Evolutionary conservation across 1,139 yeast genomes (phyloP), one percentile per base, ranked within the genome.

Genomic region (Wickerhamomyces sp.): DNA sequence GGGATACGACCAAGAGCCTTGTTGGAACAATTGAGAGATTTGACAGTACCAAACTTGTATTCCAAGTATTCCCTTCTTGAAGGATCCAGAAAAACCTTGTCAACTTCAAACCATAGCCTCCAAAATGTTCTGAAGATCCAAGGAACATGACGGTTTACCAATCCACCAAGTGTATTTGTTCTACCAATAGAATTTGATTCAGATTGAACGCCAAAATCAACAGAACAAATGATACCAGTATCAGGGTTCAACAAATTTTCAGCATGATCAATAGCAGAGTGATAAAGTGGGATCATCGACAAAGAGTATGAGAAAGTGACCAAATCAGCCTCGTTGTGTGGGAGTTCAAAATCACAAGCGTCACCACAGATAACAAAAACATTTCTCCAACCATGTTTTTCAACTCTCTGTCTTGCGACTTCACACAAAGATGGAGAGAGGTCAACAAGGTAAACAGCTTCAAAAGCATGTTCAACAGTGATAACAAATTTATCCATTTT

Each of bases 51-150:
- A 51, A 83, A 83, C 49, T 75, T 72, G 60, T 84, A 83, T 58
- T 84, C 95, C 52, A 84, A 69, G 58, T 83, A 84, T 53, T 81
- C 87, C 62, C 95, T 75, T 61, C 94, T 75, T 6, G 88, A 71
- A 26, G 88, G 78, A 54, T 84, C 94, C 48, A 84, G 68, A 50
- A 76, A 81, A 4, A 84, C 94, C 45, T 80, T 73, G 58, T 84
- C 95, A 37, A 83, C 81, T 59, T 84, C 95, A 58, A 84, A 84
- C 95, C 95, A 84, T 36, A 80, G 66, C 54, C 88, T 71, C 95
- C 95, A 84, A 55, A 84, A 84, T 29, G 85, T 81, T 55, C 94
- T 68, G 36, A 75, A 68, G 37, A 80, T 45, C 93, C 93, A 84
- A 26, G 87, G 80, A 43, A 76, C 79, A 54, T 82, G 82, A 54